A percentile compares a stretch with the other conserved stretches of the same genome.
Evolutionary conservation across 768 basidiomycete species (phyloP).

Genomic region (Cantharellus cinnabarinus): DNA sequence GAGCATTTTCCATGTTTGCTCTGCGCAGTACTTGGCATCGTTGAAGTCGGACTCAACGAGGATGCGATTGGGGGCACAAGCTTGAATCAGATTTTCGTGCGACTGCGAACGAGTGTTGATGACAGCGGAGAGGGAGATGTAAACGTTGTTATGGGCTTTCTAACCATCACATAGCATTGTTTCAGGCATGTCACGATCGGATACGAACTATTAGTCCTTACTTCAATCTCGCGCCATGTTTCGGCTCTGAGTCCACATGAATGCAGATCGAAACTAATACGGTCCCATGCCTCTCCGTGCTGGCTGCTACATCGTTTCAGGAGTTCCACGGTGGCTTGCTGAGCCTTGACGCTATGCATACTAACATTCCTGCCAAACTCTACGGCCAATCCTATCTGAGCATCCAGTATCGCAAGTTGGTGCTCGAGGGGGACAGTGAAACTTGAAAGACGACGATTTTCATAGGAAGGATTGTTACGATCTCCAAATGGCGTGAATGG

Average conservation of each 20-base stretch:
- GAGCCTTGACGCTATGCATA: conserved; percentile 70
- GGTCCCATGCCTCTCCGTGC: conserved; percentile 35
- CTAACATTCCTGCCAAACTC: conserved; percentile 61
- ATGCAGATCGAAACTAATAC: conserved; percentile 73
- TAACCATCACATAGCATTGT: conserved; percentile 15
- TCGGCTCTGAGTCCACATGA: conserved; percentile 71
- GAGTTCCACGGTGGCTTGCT: conserved; percentile 44
- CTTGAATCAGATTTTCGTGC: conserved; percentile 40
- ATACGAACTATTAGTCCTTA: conserved; percentile 15
- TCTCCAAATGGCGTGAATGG: conserved; percentile 30
- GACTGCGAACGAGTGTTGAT: conserved; percentile 58
- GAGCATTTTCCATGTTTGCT: conserved; percentile 61
- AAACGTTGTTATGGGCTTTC: conserved; percentile 57
- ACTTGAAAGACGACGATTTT: conserved; percentile 29
- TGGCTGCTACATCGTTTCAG: conserved; percentile 37
- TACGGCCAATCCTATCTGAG: conserved; percentile 71
- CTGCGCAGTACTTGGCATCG: conserved; percentile 34
- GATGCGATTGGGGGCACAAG: conserved; percentile 43
- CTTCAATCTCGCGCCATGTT: conserved; percentile 57
- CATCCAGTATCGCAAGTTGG: conserved; percentile 59
- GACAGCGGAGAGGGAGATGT: conserved; percentile 69
- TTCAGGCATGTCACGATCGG: not conserved
- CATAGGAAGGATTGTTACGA: conserved; percentile 6
- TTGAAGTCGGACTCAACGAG: conserved; percentile 78
- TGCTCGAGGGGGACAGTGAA: conserved; percentile 66